Conservation (phyloP, 495 filamentous ascomycete genomes). For the Bacidia rubella region DNA sequence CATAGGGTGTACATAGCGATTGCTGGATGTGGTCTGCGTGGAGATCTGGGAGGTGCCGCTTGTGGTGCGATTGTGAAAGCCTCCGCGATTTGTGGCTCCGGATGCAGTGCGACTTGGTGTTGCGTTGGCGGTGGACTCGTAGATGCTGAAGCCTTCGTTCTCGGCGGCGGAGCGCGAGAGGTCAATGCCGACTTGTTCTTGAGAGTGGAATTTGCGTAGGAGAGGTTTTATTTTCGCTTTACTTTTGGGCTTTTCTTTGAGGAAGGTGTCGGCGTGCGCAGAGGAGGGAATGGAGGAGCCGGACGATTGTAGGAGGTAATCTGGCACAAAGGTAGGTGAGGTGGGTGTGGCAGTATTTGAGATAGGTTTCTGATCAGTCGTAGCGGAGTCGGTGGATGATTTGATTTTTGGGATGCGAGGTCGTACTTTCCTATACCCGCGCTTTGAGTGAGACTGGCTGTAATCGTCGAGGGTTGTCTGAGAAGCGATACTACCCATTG, state of each 20-base stretch:
- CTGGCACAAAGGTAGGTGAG: conserved; percentile 12
- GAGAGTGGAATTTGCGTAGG: conserved; percentile 39
- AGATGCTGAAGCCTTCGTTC: conserved; percentile 43
- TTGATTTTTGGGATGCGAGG: conserved; percentile 17
- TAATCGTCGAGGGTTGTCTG: conserved; percentile 13
- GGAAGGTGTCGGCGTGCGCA: conserved; percentile 10
- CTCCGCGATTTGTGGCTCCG: conserved; percentile 25
- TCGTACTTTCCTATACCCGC: background rate
- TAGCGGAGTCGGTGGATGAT: conserved; percentile 15
- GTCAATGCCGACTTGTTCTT: conserved; percentile 38
- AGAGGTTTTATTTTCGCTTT: conserved; percentile 43
- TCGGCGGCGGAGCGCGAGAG: conserved; percentile 42
- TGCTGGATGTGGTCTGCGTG: conserved; percentile 31
- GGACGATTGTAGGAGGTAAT: conserved; percentile 12
- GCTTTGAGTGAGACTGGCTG: background rate
- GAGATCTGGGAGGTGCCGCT: conserved; percentile 46
- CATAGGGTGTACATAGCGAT: conserved; percentile 45
- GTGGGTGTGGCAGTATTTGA: conserved; percentile 9
- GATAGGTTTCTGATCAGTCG: conserved; percentile 6
- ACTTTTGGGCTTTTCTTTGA: conserved; percentile 12
- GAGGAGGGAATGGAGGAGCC: conserved; percentile 9
- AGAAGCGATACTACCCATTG: conserved; percentile 10
- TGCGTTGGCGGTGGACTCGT: conserved; percentile 33
- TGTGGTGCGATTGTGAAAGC: conserved; percentile 38
- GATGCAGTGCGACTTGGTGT: conserved; percentile 19